Evolutionary conservation across 805 yeast genomes (phyloP).

Genomic region (Peterozyma toletana): DNA sequence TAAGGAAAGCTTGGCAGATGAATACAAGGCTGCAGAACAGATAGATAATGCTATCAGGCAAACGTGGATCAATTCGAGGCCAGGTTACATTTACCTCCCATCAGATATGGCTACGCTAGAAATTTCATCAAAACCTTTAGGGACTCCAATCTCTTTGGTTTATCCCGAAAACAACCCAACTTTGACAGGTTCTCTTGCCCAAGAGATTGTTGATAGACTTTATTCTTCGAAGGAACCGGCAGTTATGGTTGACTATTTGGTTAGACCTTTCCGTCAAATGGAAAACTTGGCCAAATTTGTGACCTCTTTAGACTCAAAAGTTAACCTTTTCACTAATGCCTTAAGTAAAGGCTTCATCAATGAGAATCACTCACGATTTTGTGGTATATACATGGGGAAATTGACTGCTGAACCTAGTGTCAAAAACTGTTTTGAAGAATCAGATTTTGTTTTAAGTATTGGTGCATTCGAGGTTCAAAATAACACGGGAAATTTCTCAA

Average conservation of each 20-base stretch:
- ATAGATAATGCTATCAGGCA: constrained; percentile 61
- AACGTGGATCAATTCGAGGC: constrained; percentile 54
- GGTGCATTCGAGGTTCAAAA: constrained; percentile 19
- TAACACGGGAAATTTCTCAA: constrained; percentile 6
- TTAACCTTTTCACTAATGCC: constrained; percentile 32
- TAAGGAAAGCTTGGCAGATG: constrained; percentile 38
- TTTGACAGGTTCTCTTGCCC: constrained; percentile 20
- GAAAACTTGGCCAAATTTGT: constrained; percentile 22
- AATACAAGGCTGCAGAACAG: constrained; percentile 42
- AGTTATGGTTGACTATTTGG: constrained; percentile 33
- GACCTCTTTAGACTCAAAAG: constrained; percentile 21
- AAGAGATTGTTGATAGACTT: constrained; percentile 25
- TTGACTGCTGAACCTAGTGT: constrained; percentile 22
- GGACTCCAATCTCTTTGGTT: constrained; percentile 19
- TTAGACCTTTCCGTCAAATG: constrained; percentile 29
- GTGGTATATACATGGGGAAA: constrained; percentile 36
- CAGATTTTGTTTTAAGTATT: constrained; percentile 25
- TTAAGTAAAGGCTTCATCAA: constrained; percentile 32
- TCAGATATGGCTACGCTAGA: constrained; percentile 47
- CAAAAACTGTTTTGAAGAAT: constrained; percentile 16
- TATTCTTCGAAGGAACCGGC: constrained; percentile 31
- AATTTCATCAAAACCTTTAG: constrained; percentile 30
- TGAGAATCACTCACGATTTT: constrained; percentile 31
- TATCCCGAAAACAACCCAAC: constrained; percentile 13
- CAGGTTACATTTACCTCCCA: constrained; percentile 83